phyloP scores from a whole-genome alignment of 2,329 filamentous ascomycete species.

The Fusarium lyarnte region DNA sequence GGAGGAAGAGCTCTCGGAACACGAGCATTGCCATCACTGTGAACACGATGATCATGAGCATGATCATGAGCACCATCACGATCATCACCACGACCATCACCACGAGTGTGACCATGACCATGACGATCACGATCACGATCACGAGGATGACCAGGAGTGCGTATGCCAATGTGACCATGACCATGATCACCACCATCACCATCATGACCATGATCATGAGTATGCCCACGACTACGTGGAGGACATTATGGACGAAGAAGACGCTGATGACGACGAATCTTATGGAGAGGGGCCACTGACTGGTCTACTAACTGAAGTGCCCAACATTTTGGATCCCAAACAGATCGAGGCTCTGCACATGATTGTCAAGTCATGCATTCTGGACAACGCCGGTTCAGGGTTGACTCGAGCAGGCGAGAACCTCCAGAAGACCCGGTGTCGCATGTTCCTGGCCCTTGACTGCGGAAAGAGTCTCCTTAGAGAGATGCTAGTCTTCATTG shows the following conservation, averaged over 20 bases:
- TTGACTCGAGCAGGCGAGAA: slow-evolving; percentile 76
- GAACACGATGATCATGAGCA: slow-evolving; percentile 33
- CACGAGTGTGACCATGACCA: slow-evolving; percentile 40
- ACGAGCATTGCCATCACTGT: slow-evolving; percentile 51
- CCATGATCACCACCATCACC: slow-evolving; percentile 41
- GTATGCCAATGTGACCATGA: slow-evolving; percentile 48
- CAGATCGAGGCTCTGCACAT: slow-evolving; percentile 97
- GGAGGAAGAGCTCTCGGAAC: slow-evolving; percentile 51
- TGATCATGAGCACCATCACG: not conserved
- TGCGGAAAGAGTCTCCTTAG: slow-evolving; percentile 89
- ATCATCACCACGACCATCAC: slow-evolving; percentile 48
- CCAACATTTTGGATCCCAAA: slow-evolving; percentile 90
- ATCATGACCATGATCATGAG: slow-evolving; percentile 51
- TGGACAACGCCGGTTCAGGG: slow-evolving; percentile 80
- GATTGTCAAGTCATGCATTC: slow-evolving; percentile 95
- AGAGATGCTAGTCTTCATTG: slow-evolving; percentile 94
- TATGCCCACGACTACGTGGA: slow-evolving; percentile 59
- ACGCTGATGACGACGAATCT: slow-evolving; percentile 79
- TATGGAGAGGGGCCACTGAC: slow-evolving; percentile 81
- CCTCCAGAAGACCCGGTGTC: slow-evolving; percentile 88
- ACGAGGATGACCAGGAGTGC: slow-evolving; percentile 47
- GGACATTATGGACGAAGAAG: slow-evolving; percentile 72
- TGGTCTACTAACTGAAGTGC: slow-evolving; percentile 90
- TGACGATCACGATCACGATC: slow-evolving; percentile 37
- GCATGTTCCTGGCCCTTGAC: slow-evolving; percentile 88